These are phyloP conservation scores for Mycena epipterygia DNA, from an alignment of 768 basidiomycete species.

Conservation along the genomic window DNA sequence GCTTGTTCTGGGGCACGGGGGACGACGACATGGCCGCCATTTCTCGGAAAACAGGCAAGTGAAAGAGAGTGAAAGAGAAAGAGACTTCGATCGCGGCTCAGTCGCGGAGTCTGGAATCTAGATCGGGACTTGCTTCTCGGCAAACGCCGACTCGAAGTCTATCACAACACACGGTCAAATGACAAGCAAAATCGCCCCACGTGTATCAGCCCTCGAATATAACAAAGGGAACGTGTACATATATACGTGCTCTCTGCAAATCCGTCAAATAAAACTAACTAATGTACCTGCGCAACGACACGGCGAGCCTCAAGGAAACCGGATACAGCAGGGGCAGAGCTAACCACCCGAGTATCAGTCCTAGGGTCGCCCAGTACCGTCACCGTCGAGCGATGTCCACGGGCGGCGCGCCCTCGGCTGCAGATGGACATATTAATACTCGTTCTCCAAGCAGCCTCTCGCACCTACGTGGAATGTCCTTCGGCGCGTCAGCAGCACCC, in stretches of 20 bases:
- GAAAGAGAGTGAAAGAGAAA: constrained; percentile 10
- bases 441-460: background rate
- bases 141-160: background rate
- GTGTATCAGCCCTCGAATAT: constrained; percentile 14
- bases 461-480: constrained; percentile 26
- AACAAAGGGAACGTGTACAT: constrained; percentile 28
- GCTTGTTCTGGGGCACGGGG: too few relatives aligned
- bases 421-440: background rate
- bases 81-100: too few relatives aligned
- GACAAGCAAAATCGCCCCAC: background rate
- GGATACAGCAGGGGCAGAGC: constrained; percentile 19
- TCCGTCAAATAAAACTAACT: constrained; percentile 25
- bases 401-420: constrained; percentile 23
- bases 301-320: constrained; percentile 34
- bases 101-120: background rate
- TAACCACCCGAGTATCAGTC: constrained; percentile 33
- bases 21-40: constrained; percentile 18
- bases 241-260: background rate
- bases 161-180: constrained; percentile 3
- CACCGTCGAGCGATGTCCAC: constrained; percentile 35
- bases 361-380: constrained; percentile 49
- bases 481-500: constrained; percentile 3
- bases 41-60: background rate
- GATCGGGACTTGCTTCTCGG: background rate
- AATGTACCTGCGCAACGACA: constrained; percentile 28